Evolutionary conservation across 2,329 filamentous ascomycete species (phyloP), one percentile per base, ranked within the genome.

Genomic region (Fusarium avenaceum): DNA sequence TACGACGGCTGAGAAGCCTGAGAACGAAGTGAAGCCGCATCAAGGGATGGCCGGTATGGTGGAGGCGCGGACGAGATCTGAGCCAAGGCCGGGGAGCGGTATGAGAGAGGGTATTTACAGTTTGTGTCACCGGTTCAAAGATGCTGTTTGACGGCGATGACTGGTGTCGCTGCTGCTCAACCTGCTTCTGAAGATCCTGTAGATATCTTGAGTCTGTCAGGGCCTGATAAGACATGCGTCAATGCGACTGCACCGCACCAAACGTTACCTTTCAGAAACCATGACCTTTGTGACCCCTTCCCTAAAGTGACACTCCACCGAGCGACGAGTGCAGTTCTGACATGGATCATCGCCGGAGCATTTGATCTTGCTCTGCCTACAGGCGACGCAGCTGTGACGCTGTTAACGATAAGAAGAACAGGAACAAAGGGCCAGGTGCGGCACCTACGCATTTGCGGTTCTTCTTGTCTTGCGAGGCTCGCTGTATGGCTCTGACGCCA

Each of bases 251-350:
- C 22, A 55, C 69, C 2, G 55, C 20, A 57, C 69, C 2, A 17
- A 19, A 79, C 78, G 71, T 79, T 49, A 79, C 78, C 72, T 79
- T 49, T 79, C 76, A 14, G 75, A 71, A 9, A 79, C 76, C 33
- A 74, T 65, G 9, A 79, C 71, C 51, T 74, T 78, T 33, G 60
- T 70, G 6, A 67, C 67, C 2, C 60, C 70, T 7, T 78, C 76
- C 4, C 70, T 64, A 35, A 79, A 80, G 7, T 58, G 74, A 49
- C 79, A 80, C 24, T 64, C 63, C 2, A 78, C 52, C 2, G 58
- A 45, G 1, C 77, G 77, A 7, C 77, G 71, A 35, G 72, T 71
- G 42, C 77, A 78, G 10, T 77, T 78, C 26, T 67, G 59, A 38
- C 77, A 78, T 7, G 77, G 77, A 9, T 77, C 70, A 6, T 72